These are phyloP conservation scores for Cyclanthera cordifolia DNA, from an alignment of 306 rosid genomes.

Conservation along the genomic window DNA sequence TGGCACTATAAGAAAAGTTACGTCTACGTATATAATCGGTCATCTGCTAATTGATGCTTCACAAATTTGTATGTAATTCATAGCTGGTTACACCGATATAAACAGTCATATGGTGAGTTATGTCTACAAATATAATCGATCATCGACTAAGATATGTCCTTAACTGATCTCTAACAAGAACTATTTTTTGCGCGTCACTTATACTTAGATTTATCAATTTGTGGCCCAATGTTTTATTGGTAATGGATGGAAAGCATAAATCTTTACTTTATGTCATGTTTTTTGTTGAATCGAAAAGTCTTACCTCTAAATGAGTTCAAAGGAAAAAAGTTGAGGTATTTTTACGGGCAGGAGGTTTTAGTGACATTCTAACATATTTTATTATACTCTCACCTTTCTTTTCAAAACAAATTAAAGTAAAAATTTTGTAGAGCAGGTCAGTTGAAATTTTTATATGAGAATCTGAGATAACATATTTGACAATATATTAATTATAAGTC, in stretches of 20 bases:
- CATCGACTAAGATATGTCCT: no score
- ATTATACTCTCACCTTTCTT: not conserved
- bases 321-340: not conserved
- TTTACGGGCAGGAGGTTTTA: not conserved
- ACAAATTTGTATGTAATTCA: no score
- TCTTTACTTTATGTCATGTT: not conserved
- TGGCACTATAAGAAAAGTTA: no score
- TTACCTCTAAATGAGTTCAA: not conserved
- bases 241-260: conserved; percentile 58
- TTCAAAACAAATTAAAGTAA: conserved; percentile 20
- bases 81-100: no score
- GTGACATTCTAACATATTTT: not conserved
- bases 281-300: not conserved
- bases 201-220: conserved; percentile 28
- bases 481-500: conserved; percentile 14
- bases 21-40: no score
- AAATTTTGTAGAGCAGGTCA: conserved; percentile 52
- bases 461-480: conserved; percentile 3
- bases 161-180: no score
- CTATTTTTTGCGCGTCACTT: conserved; percentile 38
- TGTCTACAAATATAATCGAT: no score
- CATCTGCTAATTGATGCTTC: no score
- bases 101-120: no score
- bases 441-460: conserved; percentile 6
- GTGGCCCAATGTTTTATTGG: conserved; percentile 29